A percentile compares a stretch with the other conserved stretches of the same genome.
These are phyloP conservation scores for Hirsutella thompsonii DNA, from an alignment of 2,329 filamentous ascomycete genomes.

Conservation along the genomic window DNA sequence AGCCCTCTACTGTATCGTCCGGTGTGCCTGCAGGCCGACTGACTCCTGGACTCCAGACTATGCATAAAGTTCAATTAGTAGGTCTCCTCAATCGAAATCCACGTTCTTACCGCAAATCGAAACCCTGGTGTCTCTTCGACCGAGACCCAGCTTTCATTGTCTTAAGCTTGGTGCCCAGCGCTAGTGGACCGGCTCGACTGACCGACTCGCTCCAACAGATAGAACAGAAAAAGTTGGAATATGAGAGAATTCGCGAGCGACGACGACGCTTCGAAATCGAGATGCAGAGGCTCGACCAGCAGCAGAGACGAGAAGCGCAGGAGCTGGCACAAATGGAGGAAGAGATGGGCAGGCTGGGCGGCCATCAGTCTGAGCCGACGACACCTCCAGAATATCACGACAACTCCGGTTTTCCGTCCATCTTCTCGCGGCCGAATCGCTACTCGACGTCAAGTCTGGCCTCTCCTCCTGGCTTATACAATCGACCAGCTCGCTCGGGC, in stretches of 20 bases:
- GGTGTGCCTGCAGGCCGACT: slow-evolving; percentile 10
- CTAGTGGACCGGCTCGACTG: slow-evolving; percentile 19
- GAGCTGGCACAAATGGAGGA: slow-evolving; percentile 79
- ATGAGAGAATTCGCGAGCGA: slow-evolving; percentile 81
- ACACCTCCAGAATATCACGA: slow-evolving; percentile 91
- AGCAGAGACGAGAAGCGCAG: slow-evolving; percentile 69
- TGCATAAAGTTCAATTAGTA: slow-evolving; percentile 69
- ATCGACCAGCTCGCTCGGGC: slow-evolving; percentile 61
- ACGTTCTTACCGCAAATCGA: not conserved
- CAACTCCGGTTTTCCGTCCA: slow-evolving; percentile 58
- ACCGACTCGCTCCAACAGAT: slow-evolving; percentile 40
- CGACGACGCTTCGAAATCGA: slow-evolving; percentile 83
- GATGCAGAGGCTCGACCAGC: slow-evolving; percentile 78
- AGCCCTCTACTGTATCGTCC: slow-evolving; percentile 5
- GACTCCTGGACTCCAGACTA: slow-evolving; percentile 31
- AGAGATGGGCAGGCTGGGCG: slow-evolving; percentile 52
- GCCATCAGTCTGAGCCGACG: slow-evolving; percentile 86
- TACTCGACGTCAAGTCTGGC: slow-evolving; percentile 83
- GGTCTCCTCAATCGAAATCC: slow-evolving; percentile 16
- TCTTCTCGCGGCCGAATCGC: slow-evolving; percentile 73
- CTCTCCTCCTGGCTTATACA: slow-evolving; percentile 64
- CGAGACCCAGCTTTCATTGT: not conserved
- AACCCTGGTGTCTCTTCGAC: not conserved
- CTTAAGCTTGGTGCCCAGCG: not conserved
- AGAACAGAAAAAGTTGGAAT: slow-evolving; percentile 87